A percentile compares a stretch with the other conserved stretches of the same genome.
phyloP scores from a whole-genome alignment of 2,329 filamentous ascomycete genomes.

The Trichophyton schoenleinii region DNA sequence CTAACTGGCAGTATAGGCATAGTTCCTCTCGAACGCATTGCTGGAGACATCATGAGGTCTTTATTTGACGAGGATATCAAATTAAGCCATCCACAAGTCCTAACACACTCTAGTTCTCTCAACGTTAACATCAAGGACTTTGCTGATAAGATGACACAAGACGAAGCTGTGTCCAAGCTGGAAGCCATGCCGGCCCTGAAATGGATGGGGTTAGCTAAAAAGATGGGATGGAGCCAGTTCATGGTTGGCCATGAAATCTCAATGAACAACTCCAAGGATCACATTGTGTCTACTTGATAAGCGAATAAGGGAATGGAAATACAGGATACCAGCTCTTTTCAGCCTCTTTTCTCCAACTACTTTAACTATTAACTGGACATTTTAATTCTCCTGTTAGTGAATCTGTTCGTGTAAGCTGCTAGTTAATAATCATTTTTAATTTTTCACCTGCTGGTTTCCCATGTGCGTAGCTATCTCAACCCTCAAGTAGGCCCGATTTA shows the following conservation, averaged over 20 bases:
- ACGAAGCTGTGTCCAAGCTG: background rate
- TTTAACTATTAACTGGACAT: too few relatives aligned
- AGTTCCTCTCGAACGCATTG: background rate
- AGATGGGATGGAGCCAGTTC: slow-evolving; percentile 5
- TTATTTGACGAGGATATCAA: background rate
- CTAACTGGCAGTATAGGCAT: background rate
- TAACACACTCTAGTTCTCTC: background rate
- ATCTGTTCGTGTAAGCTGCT: too few relatives aligned
- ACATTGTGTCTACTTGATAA: slow-evolving; percentile 1
- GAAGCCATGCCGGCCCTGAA: background rate
- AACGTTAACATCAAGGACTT: slow-evolving; percentile 1
- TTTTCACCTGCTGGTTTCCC: too few relatives aligned
- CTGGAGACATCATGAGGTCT: background rate
- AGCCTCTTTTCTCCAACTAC: background rate
- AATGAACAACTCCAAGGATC: background rate
- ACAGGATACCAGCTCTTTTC: background rate
- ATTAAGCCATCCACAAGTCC: background rate
- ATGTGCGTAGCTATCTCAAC: background rate
- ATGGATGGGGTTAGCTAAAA: slow-evolving; percentile 5
- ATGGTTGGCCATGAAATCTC: slow-evolving; percentile 5
- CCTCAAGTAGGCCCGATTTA: background rate
- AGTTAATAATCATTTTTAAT: too few relatives aligned
- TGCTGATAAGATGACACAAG: background rate
- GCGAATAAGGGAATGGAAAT: background rate
- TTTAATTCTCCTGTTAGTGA: background rate